Evolutionary conservation across 192 early-diverging fungal species (phyloP).

Genomic region (Coemansia sp.): DNA sequence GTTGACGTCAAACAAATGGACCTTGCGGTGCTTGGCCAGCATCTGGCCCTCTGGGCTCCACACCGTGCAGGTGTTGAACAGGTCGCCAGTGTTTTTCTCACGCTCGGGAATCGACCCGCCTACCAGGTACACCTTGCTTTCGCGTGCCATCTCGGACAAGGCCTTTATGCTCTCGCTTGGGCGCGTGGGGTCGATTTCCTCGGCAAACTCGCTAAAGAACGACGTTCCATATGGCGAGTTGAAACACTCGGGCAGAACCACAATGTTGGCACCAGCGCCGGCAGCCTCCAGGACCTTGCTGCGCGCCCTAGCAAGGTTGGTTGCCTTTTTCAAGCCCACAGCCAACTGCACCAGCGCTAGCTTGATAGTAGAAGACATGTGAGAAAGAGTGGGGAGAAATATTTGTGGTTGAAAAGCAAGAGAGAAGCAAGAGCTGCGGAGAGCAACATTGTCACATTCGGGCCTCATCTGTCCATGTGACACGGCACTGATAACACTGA

Average conservation of each 20-base stretch:
- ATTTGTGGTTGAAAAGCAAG: not conserved
- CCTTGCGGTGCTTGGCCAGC: conserved; percentile 70
- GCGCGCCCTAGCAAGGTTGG: conserved; percentile 76
- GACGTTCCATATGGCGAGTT: conserved; percentile 95
- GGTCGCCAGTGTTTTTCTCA: conserved; percentile 49
- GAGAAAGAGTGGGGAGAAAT: not conserved
- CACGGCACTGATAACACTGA: not conserved
- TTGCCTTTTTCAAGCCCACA: conserved; percentile 68
- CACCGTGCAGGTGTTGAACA: conserved; percentile 83
- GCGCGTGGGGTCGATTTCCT: conserved; percentile 57
- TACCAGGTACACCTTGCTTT: conserved; percentile 81
- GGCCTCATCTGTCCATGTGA: not conserved
- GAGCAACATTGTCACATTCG: not conserved
- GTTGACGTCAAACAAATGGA: conserved; percentile 97
- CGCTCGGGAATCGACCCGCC: conserved; percentile 91
- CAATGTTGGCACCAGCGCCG: conserved; percentile 76
- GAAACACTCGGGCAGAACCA: conserved; percentile 98
- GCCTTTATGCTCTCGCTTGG: conserved; percentile 67
- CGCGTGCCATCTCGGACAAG: conserved; percentile 81
- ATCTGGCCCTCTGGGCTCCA: conserved; percentile 65
- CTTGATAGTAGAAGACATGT: conserved; percentile 30
- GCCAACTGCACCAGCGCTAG: conserved; percentile 78
- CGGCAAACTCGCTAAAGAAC: conserved; percentile 90
- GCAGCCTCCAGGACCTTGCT: conserved; percentile 81
- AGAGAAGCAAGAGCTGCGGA: not conserved